Evolutionary conservation across 768 basidiomycete genomes (phyloP).

Genomic region (Neoboletus magnificus): DNA sequence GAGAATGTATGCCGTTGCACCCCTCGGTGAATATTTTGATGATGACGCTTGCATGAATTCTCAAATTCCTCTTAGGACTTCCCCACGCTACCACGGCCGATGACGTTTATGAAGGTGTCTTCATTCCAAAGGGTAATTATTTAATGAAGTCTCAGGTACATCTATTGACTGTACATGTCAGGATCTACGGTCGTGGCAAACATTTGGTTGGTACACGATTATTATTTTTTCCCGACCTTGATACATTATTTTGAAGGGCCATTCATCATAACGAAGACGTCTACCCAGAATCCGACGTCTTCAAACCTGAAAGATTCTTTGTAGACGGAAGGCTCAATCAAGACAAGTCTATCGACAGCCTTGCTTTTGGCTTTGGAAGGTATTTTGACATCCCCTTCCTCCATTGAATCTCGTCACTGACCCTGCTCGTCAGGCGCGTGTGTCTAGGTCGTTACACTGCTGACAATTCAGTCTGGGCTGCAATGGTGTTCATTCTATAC

Average conservation of each 20-base stretch:
- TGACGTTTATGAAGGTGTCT: conserved; percentile 17
- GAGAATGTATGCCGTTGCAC: neutral
- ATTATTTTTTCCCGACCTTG: neutral
- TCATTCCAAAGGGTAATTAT: conserved; percentile 23
- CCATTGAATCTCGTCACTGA: neutral
- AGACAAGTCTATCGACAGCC: neutral
- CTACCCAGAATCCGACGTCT: conserved; percentile 21
- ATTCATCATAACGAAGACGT: conserved; percentile 9
- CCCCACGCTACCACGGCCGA: conserved; percentile 19
- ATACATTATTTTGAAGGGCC: conserved; percentile 10
- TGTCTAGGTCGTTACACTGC: conserved; percentile 35
- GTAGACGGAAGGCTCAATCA: conserved; percentile 7
- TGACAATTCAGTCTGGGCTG: conserved; percentile 30
- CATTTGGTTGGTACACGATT: conserved; percentile 11
- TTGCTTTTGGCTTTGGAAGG: conserved; percentile 26
- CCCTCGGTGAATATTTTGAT: conserved; percentile 18
- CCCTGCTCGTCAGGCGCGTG: conserved; percentile 13
- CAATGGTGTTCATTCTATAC: conserved; percentile 26
- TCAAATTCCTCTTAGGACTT: conserved; percentile 5
- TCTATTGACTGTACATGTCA: neutral
- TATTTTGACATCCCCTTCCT: neutral
- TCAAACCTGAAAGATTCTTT: conserved; percentile 34
- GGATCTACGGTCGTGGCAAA: conserved; percentile 20
- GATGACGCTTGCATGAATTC: neutral
- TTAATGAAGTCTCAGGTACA: neutral